Conservation (phyloP, 345 rosid species). For the Ceriops zippeliana region DNA sequence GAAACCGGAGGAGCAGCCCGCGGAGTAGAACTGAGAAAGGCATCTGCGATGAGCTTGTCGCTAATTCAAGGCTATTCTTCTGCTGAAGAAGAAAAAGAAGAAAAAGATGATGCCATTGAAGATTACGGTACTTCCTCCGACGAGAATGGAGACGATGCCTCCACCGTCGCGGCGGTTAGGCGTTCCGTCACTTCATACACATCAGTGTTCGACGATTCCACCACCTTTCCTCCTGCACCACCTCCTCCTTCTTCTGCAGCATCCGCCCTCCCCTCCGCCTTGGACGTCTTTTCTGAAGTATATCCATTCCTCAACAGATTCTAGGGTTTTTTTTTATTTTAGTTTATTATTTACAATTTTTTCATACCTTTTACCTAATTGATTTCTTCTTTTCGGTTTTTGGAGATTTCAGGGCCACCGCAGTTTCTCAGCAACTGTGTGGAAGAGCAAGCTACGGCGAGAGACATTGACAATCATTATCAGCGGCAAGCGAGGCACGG, state of each 20-base stretch:
- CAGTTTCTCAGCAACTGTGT: slow-evolving; percentile 70
- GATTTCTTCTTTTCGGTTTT: slow-evolving; percentile 3
- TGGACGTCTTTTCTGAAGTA: slow-evolving; percentile 83
- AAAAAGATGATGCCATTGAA: slow-evolving; percentile 11
- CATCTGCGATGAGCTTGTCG: slow-evolving; percentile 58
- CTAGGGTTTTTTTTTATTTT: neutral
- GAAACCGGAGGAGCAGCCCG: neutral
- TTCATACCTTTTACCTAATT: neutral
- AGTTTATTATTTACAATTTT: neutral
- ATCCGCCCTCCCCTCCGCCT: slow-evolving; percentile 79
- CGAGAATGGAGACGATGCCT: slow-evolving; percentile 14
- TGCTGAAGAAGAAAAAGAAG: slow-evolving; percentile 62
- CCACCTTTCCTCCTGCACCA: neutral
- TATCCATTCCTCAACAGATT: neutral
- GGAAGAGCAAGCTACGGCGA: slow-evolving; percentile 42
- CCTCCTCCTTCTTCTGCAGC: slow-evolving; percentile 20
- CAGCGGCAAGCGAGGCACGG: slow-evolving; percentile 34
- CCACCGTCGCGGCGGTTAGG: slow-evolving; percentile 2
- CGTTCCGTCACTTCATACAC: slow-evolving; percentile 32
- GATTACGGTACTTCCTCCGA: slow-evolving; percentile 20
- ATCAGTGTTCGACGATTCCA: slow-evolving; percentile 39
- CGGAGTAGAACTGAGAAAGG: neutral
- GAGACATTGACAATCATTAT: slow-evolving; percentile 38
- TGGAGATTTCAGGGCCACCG: slow-evolving; percentile 85
- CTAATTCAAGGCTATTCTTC: slow-evolving; percentile 87